These are phyloP conservation scores for Colletotrichum karsti DNA, from an alignment of 2,329 filamentous ascomycete species.

Conservation along the genomic window DNA sequence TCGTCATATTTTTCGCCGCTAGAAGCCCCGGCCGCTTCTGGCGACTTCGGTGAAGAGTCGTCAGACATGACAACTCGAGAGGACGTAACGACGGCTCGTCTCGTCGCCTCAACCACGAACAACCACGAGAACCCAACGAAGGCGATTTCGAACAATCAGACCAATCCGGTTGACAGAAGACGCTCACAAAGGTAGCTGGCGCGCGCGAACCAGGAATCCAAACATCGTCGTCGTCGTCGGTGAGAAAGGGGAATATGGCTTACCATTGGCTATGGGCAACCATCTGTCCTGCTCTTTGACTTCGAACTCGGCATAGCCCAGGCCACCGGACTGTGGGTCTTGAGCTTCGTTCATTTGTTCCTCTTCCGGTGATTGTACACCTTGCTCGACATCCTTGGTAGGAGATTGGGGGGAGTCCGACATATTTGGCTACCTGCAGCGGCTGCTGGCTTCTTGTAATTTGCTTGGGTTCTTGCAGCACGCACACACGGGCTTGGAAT, in stretches of 20 bases:
- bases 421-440: slow-evolving; percentile 86
- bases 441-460: slow-evolving; percentile 69
- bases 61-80: slow-evolving; percentile 62
- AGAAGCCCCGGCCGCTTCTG: slow-evolving; percentile 56
- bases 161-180: not conserved
- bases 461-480: slow-evolving; percentile 62
- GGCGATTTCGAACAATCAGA: not conserved
- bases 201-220: slow-evolving; percentile 58
- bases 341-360: slow-evolving; percentile 92
- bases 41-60: slow-evolving; percentile 62
- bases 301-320: slow-evolving; percentile 87
- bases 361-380: slow-evolving; percentile 92
- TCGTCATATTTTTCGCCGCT: slow-evolving; percentile 60
- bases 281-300: slow-evolving; percentile 99
- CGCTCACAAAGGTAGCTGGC: slow-evolving; percentile 11
- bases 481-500: slow-evolving; percentile 62
- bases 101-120: slow-evolving; percentile 4
- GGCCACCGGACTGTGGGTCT: slow-evolving; percentile 78
- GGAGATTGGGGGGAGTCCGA: slow-evolving; percentile 87
- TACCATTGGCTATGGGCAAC: slow-evolving; percentile 99
- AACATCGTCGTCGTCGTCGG: slow-evolving; percentile 7
- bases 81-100: not conserved
- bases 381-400: slow-evolving; percentile 94
- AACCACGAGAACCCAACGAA: slow-evolving; percentile 11
- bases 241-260: slow-evolving; percentile 58